A percentile compares a stretch with the other conserved stretches of the same genome.
Conservation (phyloP, 257 asterid species). For the Nyctanthes arbortristis region DNA sequence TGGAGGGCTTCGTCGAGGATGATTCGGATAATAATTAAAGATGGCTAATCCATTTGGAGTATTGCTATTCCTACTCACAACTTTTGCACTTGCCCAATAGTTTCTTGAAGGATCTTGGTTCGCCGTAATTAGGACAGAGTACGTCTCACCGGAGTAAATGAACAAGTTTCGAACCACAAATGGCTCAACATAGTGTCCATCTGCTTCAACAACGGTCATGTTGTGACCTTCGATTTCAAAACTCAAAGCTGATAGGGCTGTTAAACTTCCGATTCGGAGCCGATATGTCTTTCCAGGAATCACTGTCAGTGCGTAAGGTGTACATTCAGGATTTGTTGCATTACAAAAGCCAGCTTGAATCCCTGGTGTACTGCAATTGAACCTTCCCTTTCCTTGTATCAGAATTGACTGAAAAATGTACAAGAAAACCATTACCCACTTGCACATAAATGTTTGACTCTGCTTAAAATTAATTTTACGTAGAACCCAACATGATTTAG, state of each 20-base stretch:
- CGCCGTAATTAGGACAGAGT: constrained; percentile 70
- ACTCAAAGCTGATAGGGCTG: constrained; percentile 79
- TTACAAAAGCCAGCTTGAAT: constrained; percentile 47
- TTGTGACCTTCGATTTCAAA: constrained; percentile 88
- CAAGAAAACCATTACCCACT: neutral
- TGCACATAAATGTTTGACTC: neutral
- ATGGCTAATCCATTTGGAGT: constrained; percentile 71
- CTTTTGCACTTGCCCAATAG: constrained; percentile 64
- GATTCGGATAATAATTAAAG: constrained; percentile 74
- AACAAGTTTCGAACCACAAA: constrained; percentile 69
- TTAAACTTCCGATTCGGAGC: constrained; percentile 81
- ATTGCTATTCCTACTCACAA: constrained; percentile 53
- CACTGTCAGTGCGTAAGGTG: constrained; percentile 56
- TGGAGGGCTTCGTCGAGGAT: constrained; percentile 55
- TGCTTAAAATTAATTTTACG: neutral
- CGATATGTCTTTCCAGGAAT: constrained; percentile 78
- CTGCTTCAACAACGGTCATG: constrained; percentile 90
- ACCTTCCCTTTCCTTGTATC: constrained; percentile 85
- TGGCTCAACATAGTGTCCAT: constrained; percentile 87
- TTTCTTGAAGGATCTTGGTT: constrained; percentile 72
- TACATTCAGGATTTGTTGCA: constrained; percentile 66
- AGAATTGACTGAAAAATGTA: constrained; percentile 57
- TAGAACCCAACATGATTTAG: neutral
- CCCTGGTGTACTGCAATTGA: constrained; percentile 57
- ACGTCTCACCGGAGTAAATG: constrained; percentile 86